Base-by-base conservation (phyloP, 2,329 filamentous ascomycete species). In the Paraphoma chrysanthemicola region DNA sequence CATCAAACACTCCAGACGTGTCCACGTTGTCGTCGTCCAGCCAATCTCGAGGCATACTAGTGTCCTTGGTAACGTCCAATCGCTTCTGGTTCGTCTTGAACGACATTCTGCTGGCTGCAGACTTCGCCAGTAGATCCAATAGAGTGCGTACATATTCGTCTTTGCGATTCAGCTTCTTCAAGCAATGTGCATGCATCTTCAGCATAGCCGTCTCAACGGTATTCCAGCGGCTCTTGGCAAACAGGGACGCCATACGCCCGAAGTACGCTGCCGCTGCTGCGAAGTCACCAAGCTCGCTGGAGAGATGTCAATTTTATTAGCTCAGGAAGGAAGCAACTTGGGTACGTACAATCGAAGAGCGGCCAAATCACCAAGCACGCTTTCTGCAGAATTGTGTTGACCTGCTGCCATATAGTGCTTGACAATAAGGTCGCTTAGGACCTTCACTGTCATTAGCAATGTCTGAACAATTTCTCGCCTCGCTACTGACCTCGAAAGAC, bases 321-420 rank as follows among this genome's bases (percentile, higher is more conserved):
- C 41, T 39, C 4, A 4, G 12, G 2, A 29, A 16, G 10, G 9
- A 12, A 30, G 11, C 2, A 5, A 31, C 6, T 30, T 46, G 14
- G 11, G 17, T 4, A 46, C 44, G 18, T 71, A 77, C 72, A 89
- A 95, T 68, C 94, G 93, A 48, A 97, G 80, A 5, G 95, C 85
- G 1, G 93, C 95, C 44, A 98, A 83, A 75, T 99, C 95, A 9
- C 92, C 90, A 74, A 93, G 86, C 57, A 89, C 88, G 17, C 88
- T 85, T 65, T 96, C 88, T 0, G 90, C 88, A 7, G 92, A 91
- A 66, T 96, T 90, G 0, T 83, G 83, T 61, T 94, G 90, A 53
- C 88, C 90, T 4, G 93, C 92, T 4, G 92, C 86, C 12, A 88
- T 88, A 72, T 91, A 96, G 71, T 97, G 91, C 1, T 90, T 90